Evolutionary conservation across 805 yeast genomes (phyloP).

Genomic region (Hanseniaspora taiwanica): DNA sequence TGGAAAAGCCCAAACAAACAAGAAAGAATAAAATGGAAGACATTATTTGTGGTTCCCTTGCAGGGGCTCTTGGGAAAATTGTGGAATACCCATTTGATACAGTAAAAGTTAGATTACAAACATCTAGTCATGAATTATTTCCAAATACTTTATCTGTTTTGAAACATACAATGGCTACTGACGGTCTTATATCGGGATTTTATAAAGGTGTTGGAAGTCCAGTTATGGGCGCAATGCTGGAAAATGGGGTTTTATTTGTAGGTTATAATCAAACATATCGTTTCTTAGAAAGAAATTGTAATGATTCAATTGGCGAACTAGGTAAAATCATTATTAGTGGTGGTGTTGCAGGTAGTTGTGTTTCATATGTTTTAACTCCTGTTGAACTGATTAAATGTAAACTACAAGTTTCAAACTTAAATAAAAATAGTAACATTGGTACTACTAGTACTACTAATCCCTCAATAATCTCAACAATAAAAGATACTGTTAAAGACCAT

Average conservation of each 20-base stretch:
- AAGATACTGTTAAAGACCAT: conserved; percentile 29
- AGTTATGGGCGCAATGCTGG: conserved; percentile 78
- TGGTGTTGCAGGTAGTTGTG: conserved; percentile 67
- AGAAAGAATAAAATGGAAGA: conserved; percentile 15
- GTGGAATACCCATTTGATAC: conserved; percentile 92
- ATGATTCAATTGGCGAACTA: conserved; percentile 3
- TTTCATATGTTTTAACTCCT: conserved; percentile 78
- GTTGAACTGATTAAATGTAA: conserved; percentile 85
- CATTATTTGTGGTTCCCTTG: conserved; percentile 26
- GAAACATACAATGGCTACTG: conserved; percentile 42
- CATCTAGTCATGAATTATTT: conserved; percentile 50
- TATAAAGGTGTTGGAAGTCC: conserved; percentile 75
- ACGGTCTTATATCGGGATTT: conserved; percentile 61
- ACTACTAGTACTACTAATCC: too few relatives aligned
- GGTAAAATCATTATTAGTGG: conserved; percentile 48
- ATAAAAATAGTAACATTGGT: too few relatives aligned
- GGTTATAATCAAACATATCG: conserved; percentile 40
- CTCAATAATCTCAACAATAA: conserved; percentile 27
- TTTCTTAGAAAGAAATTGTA: conserved; percentile 8
- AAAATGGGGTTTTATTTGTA: conserved; percentile 68
- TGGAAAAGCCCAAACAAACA: too few relatives aligned
- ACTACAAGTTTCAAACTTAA: conserved; percentile 48
- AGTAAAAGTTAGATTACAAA: conserved; percentile 72
- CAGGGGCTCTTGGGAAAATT: conserved; percentile 76
- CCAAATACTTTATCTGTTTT: conserved; percentile 57